A percentile compares a stretch with the other conserved stretches of the same genome.
Conservation (phyloP, 2,329 filamentous ascomycete genomes). For the Hymenoscyphus scutula region DNA sequence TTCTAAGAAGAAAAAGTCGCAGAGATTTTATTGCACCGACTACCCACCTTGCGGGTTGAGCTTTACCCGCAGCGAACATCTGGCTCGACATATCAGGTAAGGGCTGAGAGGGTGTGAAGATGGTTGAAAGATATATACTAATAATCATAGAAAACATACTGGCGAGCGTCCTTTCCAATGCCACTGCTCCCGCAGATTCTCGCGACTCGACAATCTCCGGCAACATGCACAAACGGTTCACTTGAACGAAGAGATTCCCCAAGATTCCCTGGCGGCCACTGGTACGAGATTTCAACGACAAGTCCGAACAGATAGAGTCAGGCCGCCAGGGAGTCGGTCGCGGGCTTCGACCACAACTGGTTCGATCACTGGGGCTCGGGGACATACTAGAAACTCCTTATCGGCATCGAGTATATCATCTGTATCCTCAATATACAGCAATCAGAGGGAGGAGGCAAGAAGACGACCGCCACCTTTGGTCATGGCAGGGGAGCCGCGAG, state of each 20-base stretch:
- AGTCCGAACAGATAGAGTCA: conserved; percentile 80
- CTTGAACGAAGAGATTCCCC: conserved; percentile 94
- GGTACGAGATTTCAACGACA: conserved; percentile 91
- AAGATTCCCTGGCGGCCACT: conserved; percentile 87
- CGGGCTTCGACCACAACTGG: conserved; percentile 77
- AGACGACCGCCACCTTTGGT: conserved; percentile 78
- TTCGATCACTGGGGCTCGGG: conserved; percentile 66
- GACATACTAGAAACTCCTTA: conserved; percentile 77
- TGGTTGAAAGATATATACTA: conserved; percentile 27
- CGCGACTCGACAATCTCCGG: conserved; percentile 87
- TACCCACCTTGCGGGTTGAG: conserved; percentile 92
- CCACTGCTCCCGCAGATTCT: conserved; percentile 90
- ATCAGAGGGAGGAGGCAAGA: conserved; percentile 57
- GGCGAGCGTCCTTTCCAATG: conserved; percentile 96
- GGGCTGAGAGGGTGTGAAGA: conserved; percentile 24
- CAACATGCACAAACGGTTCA: conserved; percentile 98
- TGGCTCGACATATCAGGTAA: conserved; percentile 90
- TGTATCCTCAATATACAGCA: conserved; percentile 52
- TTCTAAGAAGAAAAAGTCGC: conserved; percentile 92
- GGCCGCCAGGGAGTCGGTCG: conserved; percentile 69
- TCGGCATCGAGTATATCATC: conserved; percentile 86
- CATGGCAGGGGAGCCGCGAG: conserved; percentile 72
- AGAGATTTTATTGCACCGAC: conserved; percentile 93
- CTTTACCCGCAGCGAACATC: conserved; percentile 93
- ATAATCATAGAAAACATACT: conserved; percentile 76